Evolutionary conservation across 2,329 filamentous ascomycete genomes (phyloP), one percentile per base, ranked within the genome.

Genomic region (Colletotrichum brevisporum): DNA sequence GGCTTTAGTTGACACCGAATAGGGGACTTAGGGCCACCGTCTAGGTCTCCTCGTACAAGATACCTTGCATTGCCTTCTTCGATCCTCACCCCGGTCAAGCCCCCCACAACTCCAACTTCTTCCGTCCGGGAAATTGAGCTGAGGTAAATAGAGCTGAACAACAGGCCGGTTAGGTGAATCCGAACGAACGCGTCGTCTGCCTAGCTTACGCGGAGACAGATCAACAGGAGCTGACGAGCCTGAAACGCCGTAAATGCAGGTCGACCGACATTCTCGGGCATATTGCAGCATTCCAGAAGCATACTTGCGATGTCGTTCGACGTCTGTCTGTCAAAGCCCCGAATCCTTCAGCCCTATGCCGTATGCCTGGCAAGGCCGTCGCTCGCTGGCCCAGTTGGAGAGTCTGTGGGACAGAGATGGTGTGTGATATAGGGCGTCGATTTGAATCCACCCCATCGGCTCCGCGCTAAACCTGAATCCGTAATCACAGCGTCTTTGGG

Each of bases 331-430:
- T 21, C 39, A 68, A 65, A 59, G 54, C 43, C 48, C 65, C 31
- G 6, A 10, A 69, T 69, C 67, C 62, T 67, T 69, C 67, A 69
- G 67, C 67, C 67, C 67, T 69, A 69, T 47, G 51, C 31, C 48
- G 50, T 59, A 24, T 36, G 31, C 31, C 31, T 36, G 6, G 31
- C 41, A 50, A 51, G 24, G 55, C 36, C 36, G 57, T 56, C 18
- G 36, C 36, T 15, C 13, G 24, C 27, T 63, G 59, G 59, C 27
- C 55, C 62, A 26, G 55, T 45, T 15, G 36, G 15, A 66, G 12
- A 64, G 55, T 31, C 36, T 60, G 66, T 41, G 67, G 53, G 36
- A 47, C 45, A 15, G 13, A 16, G 45, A 18, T 50, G 54, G 41
- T 52, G 57, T 39, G n/a, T 21, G 58, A 3, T 24, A 24, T 24